A percentile compares a stretch with the other conserved stretches of the same genome.
These are phyloP conservation scores for Chrysanthemum makinoi DNA, from an alignment of 129 eudicot species.

Conservation along the genomic window DNA sequence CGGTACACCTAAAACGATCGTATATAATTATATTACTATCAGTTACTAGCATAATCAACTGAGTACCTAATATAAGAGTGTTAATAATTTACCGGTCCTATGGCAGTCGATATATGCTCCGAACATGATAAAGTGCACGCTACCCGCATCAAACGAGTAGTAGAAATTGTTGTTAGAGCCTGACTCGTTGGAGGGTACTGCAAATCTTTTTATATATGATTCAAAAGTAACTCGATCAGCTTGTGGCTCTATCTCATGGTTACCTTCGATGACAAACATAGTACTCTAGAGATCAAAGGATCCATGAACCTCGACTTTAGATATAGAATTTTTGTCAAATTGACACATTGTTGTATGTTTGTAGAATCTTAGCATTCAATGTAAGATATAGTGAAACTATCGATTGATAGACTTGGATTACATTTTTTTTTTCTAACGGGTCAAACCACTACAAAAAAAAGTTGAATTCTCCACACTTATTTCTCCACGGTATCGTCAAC, in stretches of 20 bases:
- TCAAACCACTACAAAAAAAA: too few species aligned
- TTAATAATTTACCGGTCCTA: slow-evolving; percentile 41
- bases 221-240: slow-evolving; percentile 56
- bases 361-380: background rate
- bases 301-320: slow-evolving; percentile 72
- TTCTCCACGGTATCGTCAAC: too few species aligned
- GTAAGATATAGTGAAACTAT: background rate
- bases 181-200: slow-evolving; percentile 76
- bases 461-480: too few species aligned
- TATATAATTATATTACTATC: background rate
- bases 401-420: background rate
- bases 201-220: slow-evolving; percentile 66
- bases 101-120: slow-evolving; percentile 90
- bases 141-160: slow-evolving; percentile 85
- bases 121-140: slow-evolving; percentile 85
- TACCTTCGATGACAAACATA: slow-evolving; percentile 94
- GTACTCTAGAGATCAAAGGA: slow-evolving; percentile 77
- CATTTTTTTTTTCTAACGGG: background rate
- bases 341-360: background rate
- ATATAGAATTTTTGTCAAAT: slow-evolving; percentile 13
- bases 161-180: slow-evolving; percentile 69
- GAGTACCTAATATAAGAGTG: background rate
- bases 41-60: background rate
- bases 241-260: slow-evolving; percentile 97
- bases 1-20: slow-evolving; percentile 51